These are phyloP conservation scores for Eucalyptus sp. DNA, from an alignment of 345 rosid genomes.

Conservation along the genomic window DNA sequence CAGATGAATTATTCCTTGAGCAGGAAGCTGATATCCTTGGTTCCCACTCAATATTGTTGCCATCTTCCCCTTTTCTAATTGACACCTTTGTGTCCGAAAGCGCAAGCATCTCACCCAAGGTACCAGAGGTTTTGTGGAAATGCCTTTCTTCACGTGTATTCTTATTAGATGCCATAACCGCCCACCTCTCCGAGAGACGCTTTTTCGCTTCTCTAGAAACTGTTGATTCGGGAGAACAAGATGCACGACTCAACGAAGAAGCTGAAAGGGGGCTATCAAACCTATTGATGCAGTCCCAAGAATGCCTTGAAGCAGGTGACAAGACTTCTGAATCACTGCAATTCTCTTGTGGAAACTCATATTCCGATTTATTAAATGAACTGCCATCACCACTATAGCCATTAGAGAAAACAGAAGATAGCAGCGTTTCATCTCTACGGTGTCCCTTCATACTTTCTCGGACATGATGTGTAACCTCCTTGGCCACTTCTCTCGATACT, in stretches of 20 bases:
- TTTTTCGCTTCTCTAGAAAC: conserved; percentile 47
- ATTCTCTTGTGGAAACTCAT: conserved; percentile 39
- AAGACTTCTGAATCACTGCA: conserved; percentile 60
- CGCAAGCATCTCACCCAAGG: conserved; percentile 94
- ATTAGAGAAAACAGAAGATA: conserved; percentile 75
- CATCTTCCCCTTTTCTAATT: conserved; percentile 18
- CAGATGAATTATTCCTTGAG: conserved; percentile 18
- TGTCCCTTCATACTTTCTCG: conserved; percentile 48
- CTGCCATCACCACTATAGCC: conserved; percentile 74
- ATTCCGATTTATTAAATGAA: conserved; percentile 59
- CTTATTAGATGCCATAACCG: conserved; percentile 64
- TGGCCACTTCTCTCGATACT: conserved; percentile 59
- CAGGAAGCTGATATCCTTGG: conserved; percentile 41
- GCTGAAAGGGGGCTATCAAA: conserved; percentile 59
- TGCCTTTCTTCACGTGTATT: conserved; percentile 34
- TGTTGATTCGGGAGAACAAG: conserved; percentile 62
- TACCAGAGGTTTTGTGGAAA: conserved; percentile 54
- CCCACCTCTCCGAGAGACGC: conserved; percentile 91
- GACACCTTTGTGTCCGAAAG: conserved; percentile 44
- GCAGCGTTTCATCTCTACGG: conserved; percentile 61
- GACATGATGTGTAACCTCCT: conserved; percentile 41
- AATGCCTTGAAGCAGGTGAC: conserved; percentile 76
- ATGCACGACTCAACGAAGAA: conserved; percentile 55
- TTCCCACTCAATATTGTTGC: conserved; percentile 16
- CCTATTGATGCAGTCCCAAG: conserved; percentile 75